These are phyloP conservation scores for Vitis riparia DNA, from an alignment of 164 flowering plant species.

Conservation along the genomic window DNA sequence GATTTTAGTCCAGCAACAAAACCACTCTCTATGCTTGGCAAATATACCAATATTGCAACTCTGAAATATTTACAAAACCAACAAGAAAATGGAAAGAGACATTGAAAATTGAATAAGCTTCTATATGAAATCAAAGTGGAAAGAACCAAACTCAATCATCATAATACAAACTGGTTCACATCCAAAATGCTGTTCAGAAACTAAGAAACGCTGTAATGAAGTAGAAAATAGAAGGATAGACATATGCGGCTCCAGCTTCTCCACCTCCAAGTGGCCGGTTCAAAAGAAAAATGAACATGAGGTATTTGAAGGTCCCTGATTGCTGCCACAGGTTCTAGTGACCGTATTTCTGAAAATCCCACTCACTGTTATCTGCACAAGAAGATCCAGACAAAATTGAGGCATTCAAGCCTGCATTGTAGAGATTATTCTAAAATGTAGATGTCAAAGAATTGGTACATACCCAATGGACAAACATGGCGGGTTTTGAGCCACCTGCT, in stretches of 20 bases:
- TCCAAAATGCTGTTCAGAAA: not conserved
- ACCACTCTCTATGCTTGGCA: not conserved
- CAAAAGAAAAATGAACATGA: not conserved
- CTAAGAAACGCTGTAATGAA: not conserved
- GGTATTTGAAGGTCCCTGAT: not conserved
- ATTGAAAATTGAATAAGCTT: too few species aligned
- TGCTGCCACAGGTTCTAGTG: conserved; percentile 20
- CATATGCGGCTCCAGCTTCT: not conserved
- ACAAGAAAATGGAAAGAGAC: too few species aligned
- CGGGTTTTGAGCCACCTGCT: conserved; percentile 56
- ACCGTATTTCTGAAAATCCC: conserved; percentile 48
- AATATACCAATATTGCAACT: not conserved
- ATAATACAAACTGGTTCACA: not conserved
- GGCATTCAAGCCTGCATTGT: not conserved
- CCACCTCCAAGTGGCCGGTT: not conserved
- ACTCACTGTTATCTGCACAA: conserved; percentile 48
- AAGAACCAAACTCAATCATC: not conserved
- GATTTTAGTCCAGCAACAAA: not conserved
- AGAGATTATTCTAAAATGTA: not conserved
- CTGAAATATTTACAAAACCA: not conserved
- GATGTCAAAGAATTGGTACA: not conserved
- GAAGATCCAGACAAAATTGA: not conserved
- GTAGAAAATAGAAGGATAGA: not conserved
- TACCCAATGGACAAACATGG: conserved; percentile 53
- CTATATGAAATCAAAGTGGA: not conserved